These are phyloP conservation scores for Kickxella alabastrina DNA, from an alignment of 192 early-diverging fungal species.

Conservation along the genomic window DNA sequence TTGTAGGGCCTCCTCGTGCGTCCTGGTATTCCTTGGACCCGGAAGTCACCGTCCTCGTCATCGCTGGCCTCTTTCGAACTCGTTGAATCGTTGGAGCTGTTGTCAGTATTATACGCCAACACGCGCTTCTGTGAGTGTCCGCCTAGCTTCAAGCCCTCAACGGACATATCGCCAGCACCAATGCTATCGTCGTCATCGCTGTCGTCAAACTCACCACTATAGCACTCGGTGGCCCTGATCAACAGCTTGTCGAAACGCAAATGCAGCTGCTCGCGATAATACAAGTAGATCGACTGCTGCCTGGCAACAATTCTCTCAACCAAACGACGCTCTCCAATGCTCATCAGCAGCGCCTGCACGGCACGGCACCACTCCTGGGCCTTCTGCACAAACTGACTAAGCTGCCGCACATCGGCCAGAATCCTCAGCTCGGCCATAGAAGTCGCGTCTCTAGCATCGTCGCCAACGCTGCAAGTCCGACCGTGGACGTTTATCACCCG, in stretches of 20 bases:
- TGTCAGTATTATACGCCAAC: too few species aligned
- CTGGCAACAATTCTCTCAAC: constrained; percentile 23
- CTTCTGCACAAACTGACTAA: constrained; percentile 41
- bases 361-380: constrained; percentile 44
- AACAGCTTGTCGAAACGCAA: constrained; percentile 23
- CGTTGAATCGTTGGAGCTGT: not conserved
- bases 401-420: constrained; percentile 44
- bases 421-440: constrained; percentile 24
- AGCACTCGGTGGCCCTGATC: too few species aligned
- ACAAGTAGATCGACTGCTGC: constrained; percentile 25
- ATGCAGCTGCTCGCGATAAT: constrained; percentile 25
- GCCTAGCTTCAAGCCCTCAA: not conserved
- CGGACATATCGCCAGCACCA: not conserved
- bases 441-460: not conserved
- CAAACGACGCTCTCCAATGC: constrained; percentile 16
- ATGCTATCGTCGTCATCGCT: not conserved
- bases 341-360: constrained; percentile 36
- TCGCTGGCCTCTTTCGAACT: constrained; percentile 1
- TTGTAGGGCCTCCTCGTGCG: not conserved
- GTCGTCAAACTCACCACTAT: not conserved
- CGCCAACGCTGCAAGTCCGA: not conserved
- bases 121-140: constrained; percentile 1
- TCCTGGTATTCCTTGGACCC: not conserved
- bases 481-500: too few species aligned
- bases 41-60: constrained; percentile 5